Evolutionary conservation across 768 basidiomycete species (phyloP), one percentile per base, ranked within the genome.

Genomic region (Sporobolomyces roseus): DNA sequence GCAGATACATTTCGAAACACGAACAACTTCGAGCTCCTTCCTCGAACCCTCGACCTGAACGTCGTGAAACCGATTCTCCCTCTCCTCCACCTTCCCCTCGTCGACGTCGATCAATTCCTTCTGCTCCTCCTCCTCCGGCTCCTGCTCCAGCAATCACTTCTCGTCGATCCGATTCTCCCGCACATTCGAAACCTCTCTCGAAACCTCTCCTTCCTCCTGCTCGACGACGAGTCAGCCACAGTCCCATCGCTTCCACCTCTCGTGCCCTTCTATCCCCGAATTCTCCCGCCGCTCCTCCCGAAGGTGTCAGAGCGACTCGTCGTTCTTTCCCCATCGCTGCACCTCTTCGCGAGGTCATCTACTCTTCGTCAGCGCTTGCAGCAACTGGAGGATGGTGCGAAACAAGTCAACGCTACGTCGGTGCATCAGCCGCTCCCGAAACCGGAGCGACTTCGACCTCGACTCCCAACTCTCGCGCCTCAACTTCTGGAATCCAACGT

Each of bases 1-100:
- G 67, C 1, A 50, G 58, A 16, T 69, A 69, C 62, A 61, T 69
- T 43, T 52, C 67, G 32, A 60, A 54, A 56, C 56, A 53, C 51
- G 67, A 69, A 19, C 62, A 63, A 17, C 32, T 54, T 2, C 50
- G 62, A 16, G 35, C 29, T 0, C 67, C 67, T 5, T 69, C 67
- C 10, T 43, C 51, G 25, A 45, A 69, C 19, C 67, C 67, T 7
- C 56, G 62, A 2, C 67, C 62, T 1, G 62, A 58, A 21, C 56
- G 50, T n/a, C 67, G 43, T 23, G 9, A 45, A 29, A 45, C 55
- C 13, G 49, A 51, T 0, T 33, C 67, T 0, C 62, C 66, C 16
- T 43, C 66, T 7, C 62, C 54, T 2, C 50, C 56, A 0, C 53
- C 61, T 13, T 32, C 23, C 1, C 43, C 19, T 38, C 29, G 30